Evolutionary conservation across 495 filamentous ascomycete species (phyloP), one percentile per base, ranked within the genome.

Genomic region (Penicillium mononematosum): DNA sequence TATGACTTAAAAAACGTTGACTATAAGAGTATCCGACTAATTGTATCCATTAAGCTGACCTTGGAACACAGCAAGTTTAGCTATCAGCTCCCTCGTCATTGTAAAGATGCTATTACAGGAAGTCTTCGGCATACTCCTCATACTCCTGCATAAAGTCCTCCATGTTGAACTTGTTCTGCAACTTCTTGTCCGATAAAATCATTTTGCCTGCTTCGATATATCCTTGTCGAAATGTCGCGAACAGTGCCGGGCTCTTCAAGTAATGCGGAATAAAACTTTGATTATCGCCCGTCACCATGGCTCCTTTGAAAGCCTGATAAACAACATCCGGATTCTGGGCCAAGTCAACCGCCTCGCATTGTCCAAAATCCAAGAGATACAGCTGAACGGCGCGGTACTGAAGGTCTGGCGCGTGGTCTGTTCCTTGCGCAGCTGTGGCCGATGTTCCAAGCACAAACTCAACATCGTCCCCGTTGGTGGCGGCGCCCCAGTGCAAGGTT

Each of bases 381-480:
- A 63, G 17, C 8, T 32, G n/a, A 32, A 59, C 36, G 0, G 44
- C 51, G 3, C 56, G 51, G 17, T 53, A 34, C 8, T 63, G 56
- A 19, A 58, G 22, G 25, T 59, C 48, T n/a, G 60, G 10, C 10
- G n/a, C 45, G 9, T 12, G 4, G 10, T 22, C 6, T 19, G 1
- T 44, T 8, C 29, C 19, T 17, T 34, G 31, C 16, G 16, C 6
- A 3, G 6, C 29, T 20, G 11, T 22, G 20, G 39, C 17, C 4
- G 58, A 58, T 45, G 59, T 56, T 0, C 60, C 52, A 53, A 58
- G 43, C 12, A 63, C 60, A 49, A 63, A 63, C 27, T 63, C 60
- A 16, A 63, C 42, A 53, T 63, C 60, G 11, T 63, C 60, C 1
- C 60, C 56, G 29, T 55, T 59, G 1, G 50, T 29, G 2, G 9